phyloP scores from a whole-genome alignment of 352 stramenopile species.

The Globisporangium iwayamae region DNA sequence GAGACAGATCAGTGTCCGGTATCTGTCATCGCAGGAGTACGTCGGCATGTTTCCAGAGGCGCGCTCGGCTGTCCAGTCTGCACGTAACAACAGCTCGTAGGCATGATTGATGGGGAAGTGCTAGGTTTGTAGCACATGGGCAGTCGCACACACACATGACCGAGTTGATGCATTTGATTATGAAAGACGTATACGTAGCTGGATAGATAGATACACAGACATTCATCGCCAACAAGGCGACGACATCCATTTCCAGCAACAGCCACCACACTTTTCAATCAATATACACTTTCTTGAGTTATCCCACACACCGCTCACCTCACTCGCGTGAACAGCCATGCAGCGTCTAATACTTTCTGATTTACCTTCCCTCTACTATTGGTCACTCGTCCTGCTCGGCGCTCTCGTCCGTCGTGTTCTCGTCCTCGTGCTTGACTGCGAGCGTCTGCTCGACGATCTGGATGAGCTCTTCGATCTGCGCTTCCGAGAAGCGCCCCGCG shows the following conservation, averaged over 20 bases:
- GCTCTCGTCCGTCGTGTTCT: slow-evolving; percentile 26
- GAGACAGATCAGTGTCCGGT: slow-evolving; percentile 87
- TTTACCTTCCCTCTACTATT: background rate
- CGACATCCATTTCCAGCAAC: slow-evolving; percentile 5
- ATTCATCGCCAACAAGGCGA: slow-evolving; percentile 1
- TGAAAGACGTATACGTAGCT: background rate
- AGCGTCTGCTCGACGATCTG: slow-evolving; percentile 67
- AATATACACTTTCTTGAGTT: slow-evolving; percentile 13
- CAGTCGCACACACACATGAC: background rate
- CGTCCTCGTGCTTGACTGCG: slow-evolving; percentile 26
- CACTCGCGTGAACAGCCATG: background rate
- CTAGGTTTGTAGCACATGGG: background rate
- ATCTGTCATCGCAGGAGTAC: slow-evolving; percentile 84
- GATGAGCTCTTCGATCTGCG: slow-evolving; percentile 74
- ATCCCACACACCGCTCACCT: slow-evolving; percentile 2
- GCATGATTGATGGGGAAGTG: background rate
- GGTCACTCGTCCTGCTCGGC: slow-evolving; percentile 18
- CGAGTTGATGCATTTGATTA: background rate
- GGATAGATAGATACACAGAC: background rate
- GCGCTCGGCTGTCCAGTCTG: slow-evolving; percentile 63
- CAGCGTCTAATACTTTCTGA: slow-evolving; percentile 1
- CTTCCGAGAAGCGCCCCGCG: slow-evolving; percentile 66
- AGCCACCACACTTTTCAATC: slow-evolving; percentile 1
- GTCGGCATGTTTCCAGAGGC: slow-evolving; percentile 86
- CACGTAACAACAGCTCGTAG: slow-evolving; percentile 32